Evolutionary conservation across 192 early-diverging fungal species (phyloP).

Genomic region (Backusella liffmaniae): DNA sequence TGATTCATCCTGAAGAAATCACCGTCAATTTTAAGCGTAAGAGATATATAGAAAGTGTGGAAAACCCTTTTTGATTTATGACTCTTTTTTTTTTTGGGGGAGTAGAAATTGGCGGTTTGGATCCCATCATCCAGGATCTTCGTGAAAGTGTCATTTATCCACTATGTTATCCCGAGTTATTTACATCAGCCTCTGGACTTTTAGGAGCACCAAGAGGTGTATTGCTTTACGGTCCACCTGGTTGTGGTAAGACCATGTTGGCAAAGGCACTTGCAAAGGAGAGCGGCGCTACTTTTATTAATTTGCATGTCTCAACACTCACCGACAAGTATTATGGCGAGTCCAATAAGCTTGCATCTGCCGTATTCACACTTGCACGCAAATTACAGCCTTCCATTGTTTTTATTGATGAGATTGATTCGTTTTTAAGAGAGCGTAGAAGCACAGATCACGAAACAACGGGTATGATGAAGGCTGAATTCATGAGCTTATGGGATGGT

Average conservation of each 20-base stretch:
- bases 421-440: constrained; percentile 87
- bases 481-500: constrained; percentile 99
- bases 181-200: constrained; percentile 79
- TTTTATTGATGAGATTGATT: constrained; percentile 99
- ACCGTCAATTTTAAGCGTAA: constrained; percentile 77
- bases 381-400: constrained; percentile 96
- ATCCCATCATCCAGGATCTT: constrained; percentile 86
- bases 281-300: constrained; percentile 97
- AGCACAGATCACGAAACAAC: constrained; percentile 96
- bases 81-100: neutral
- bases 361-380: constrained; percentile 88
- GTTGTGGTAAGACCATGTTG: constrained; percentile 98
- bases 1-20: constrained; percentile 93
- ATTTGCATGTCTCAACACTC: constrained; percentile 93
- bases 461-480: constrained; percentile 99
- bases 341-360: constrained; percentile 90
- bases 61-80: neutral
- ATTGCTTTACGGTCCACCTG: constrained; percentile 92
- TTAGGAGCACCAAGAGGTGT: constrained; percentile 94
- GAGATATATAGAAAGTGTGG: neutral
- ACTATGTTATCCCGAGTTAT: constrained; percentile 89
- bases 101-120: constrained; percentile 87
- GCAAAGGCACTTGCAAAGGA: constrained; percentile 98
- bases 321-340: constrained; percentile 99
- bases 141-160: constrained; percentile 97